A percentile compares a stretch with the other conserved stretches of the same genome.
phyloP scores from a whole-genome alignment of 2,329 filamentous ascomycete species.

The Didymellaceae sp. region DNA sequence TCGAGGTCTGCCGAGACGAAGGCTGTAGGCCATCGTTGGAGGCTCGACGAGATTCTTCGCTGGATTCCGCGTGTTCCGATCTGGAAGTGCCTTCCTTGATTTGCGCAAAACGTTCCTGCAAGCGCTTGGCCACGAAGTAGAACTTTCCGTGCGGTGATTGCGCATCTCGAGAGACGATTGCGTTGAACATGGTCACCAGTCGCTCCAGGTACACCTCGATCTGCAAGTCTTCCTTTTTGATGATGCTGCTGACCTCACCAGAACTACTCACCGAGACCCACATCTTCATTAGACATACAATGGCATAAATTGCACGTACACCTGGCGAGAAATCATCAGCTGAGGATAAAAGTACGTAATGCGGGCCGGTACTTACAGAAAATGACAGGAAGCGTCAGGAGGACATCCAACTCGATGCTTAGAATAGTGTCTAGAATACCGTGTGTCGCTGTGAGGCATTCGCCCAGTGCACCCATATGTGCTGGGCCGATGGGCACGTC shows the following conservation, averaged over 20 bases:
- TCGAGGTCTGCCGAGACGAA: slow-evolving; percentile 34
- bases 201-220: slow-evolving; percentile 56
- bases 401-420: slow-evolving; percentile 53
- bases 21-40: slow-evolving; percentile 23
- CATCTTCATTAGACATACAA: slow-evolving; percentile 66
- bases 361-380: slow-evolving; percentile 44
- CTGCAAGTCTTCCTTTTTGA: slow-evolving; percentile 55
- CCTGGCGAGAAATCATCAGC: slow-evolving; percentile 36
- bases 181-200: slow-evolving; percentile 55
- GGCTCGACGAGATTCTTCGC: slow-evolving; percentile 29
- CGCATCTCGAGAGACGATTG: slow-evolving; percentile 50
- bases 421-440: slow-evolving; percentile 58
- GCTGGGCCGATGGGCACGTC: slow-evolving; percentile 52
- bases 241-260: slow-evolving; percentile 57
- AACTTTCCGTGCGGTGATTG: slow-evolving; percentile 56
- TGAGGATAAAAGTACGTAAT: slow-evolving; percentile 16
- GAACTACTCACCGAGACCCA: slow-evolving; percentile 62
- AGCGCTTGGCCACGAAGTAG: slow-evolving; percentile 53
- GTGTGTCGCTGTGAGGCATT: slow-evolving; percentile 55
- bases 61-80: slow-evolving; percentile 33
- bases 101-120: slow-evolving; percentile 54
- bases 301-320: slow-evolving; percentile 63
- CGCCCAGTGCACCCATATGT: slow-evolving; percentile 56
- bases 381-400: slow-evolving; percentile 54
- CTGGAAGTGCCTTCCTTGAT: slow-evolving; percentile 52